phyloP scores from a whole-genome alignment of 1,284 basidiomycete genomes.

The Hypsizygus ulmarius region DNA sequence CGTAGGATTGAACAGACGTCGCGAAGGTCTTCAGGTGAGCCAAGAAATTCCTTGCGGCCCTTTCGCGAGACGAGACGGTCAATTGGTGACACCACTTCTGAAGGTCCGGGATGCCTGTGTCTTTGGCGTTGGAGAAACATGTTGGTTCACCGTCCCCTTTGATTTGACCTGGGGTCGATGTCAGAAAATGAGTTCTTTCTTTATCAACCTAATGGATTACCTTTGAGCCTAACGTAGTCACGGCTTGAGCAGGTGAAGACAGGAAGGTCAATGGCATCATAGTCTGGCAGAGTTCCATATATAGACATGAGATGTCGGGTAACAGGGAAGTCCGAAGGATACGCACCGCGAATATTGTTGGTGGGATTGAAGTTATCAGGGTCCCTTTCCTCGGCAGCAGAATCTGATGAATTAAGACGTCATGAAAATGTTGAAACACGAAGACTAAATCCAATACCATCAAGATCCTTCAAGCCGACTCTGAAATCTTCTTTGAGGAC shows the following conservation, averaged over 20 bases:
- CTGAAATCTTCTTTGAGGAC: slow-evolving; percentile 61
- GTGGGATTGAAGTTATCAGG: slow-evolving; percentile 53
- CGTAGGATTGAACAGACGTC: slow-evolving; percentile 45
- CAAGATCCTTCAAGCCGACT: slow-evolving; percentile 53
- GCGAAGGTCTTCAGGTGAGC: slow-evolving; percentile 48
- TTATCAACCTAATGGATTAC: slow-evolving; percentile 25
- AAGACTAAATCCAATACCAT: slow-evolving; percentile 35
- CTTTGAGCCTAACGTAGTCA: slow-evolving; percentile 56
- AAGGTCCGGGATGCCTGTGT: slow-evolving; percentile 55
- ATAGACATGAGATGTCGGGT: background rate
- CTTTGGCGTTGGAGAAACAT: slow-evolving; percentile 52
- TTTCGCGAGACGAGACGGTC: slow-evolving; percentile 53
- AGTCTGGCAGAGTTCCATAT: slow-evolving; percentile 37
- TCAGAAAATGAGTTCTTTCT: slow-evolving; percentile 10
- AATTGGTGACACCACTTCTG: slow-evolving; percentile 59
- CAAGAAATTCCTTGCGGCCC: slow-evolving; percentile 47
- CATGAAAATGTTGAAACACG: background rate
- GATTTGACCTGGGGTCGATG: slow-evolving; percentile 40
- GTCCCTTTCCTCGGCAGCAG: slow-evolving; percentile 54
- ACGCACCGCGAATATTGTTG: slow-evolving; percentile 46
- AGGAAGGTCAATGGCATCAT: slow-evolving; percentile 55
- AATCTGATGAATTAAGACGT: slow-evolving; percentile 34
- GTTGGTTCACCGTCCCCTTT: slow-evolving; percentile 56
- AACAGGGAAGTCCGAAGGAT: background rate
- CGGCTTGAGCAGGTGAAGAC: slow-evolving; percentile 61